Evolutionary conservation across 176 grass and related monocot genomes (phyloP).

Genomic region (Paspalum vaginatum): DNA sequence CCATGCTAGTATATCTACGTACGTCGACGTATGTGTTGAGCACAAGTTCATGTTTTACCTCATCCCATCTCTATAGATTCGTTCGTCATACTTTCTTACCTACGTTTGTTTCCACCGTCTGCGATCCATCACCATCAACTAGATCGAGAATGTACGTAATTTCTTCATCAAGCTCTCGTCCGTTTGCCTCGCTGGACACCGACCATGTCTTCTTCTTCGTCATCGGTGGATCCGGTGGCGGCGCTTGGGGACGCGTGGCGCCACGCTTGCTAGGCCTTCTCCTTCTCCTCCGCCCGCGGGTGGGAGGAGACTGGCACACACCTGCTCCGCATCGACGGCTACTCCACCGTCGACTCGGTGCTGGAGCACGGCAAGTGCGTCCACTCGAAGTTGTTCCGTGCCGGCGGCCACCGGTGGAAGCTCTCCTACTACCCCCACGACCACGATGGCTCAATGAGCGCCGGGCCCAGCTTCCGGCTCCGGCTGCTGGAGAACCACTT

Average conservation of each 20-base stretch:
- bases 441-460: too few species aligned
- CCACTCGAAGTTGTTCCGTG: neutral
- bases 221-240: neutral
- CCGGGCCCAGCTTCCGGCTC: accelerated
- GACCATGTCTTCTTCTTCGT: too few species aligned
- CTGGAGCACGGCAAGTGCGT: neutral
- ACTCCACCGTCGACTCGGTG: neutral
- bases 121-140: too few species aligned
- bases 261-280: neutral
- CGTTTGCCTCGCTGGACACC: too few species aligned
- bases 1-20: too few species aligned
- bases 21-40: too few species aligned
- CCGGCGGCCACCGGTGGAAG: neutral
- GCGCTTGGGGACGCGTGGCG: neutral
- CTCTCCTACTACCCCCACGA: neutral
- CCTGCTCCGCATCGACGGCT: neutral
- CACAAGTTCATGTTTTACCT: too few species aligned
- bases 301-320: neutral
- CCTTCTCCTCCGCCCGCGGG: neutral
- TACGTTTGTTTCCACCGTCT: too few species aligned
- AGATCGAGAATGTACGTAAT: too few species aligned
- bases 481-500: neutral
- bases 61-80: too few species aligned
- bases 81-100: too few species aligned
- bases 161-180: too few species aligned